Conservation (phyloP, 805 yeast genomes). For the Yamadazyma paraphyllophila region DNA sequence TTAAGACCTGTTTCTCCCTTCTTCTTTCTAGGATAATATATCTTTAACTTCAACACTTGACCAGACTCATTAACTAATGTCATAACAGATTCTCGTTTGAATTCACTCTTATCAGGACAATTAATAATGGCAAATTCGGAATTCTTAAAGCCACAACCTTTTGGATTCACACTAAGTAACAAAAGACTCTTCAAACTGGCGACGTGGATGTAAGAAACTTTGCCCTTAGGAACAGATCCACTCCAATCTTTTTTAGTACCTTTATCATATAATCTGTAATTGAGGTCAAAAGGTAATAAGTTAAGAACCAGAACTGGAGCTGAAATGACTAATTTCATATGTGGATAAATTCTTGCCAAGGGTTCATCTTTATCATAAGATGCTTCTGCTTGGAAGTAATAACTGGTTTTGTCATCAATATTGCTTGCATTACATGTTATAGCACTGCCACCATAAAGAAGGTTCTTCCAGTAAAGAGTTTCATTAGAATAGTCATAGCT, state of each 20-base stretch:
- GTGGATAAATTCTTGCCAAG: conserved; percentile 75
- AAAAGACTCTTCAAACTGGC: conserved; percentile 71
- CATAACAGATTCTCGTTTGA: conserved; percentile 54
- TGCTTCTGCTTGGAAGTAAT: conserved; percentile 74
- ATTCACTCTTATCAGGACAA: conserved; percentile 50
- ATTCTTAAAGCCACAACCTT: conserved; percentile 56
- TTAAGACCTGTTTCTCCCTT: conserved; percentile 58
- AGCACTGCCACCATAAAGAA: conserved; percentile 49
- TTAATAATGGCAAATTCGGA: conserved; percentile 78
- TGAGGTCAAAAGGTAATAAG: conserved; percentile 76
- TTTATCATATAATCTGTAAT: conserved; percentile 75
- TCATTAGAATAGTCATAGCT: conserved; percentile 66
- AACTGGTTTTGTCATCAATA: conserved; percentile 42
- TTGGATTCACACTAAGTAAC: conserved; percentile 66
- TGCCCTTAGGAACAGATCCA: conserved; percentile 61
- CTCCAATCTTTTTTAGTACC: conserved; percentile 65
- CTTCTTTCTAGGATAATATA: conserved; percentile 58
- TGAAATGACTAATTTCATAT: conserved; percentile 69
- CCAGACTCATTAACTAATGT: conserved; percentile 59
- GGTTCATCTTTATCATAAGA: conserved; percentile 65
- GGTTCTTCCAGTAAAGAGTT: conserved; percentile 61
- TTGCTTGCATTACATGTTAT: conserved; percentile 56
- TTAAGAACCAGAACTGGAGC: conserved; percentile 88
- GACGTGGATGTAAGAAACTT: conserved; percentile 71
- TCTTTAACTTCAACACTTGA: conserved; percentile 59